A percentile compares a stretch with the other conserved stretches of the same genome.
Evolutionary conservation across 768 basidiomycete genomes (phyloP).

Genomic region (Bullera alba): DNA sequence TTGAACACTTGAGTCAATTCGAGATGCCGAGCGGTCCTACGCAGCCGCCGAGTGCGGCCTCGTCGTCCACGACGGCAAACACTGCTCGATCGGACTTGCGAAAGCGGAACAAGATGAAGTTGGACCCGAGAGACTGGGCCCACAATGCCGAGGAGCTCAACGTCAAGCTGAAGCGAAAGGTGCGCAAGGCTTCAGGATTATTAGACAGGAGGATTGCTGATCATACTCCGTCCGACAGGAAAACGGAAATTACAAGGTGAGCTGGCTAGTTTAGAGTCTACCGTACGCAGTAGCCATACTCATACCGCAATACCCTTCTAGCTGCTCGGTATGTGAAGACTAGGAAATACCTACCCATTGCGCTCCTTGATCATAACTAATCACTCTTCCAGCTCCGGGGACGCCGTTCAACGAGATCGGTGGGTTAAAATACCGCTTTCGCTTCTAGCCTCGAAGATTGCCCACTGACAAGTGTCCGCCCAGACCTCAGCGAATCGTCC

Average conservation of each 20-base stretch:
- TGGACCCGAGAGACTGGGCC: no score
- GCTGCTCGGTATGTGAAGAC: conserved; percentile 18
- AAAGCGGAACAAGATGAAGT: no score
- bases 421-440: conserved; percentile 1
- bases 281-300: neutral
- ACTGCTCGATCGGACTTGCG: no score
- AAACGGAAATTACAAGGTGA: conserved; percentile 29
- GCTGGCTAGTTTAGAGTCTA: neutral
- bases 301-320: conserved; percentile 8
- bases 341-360: neutral
- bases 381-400: conserved; percentile 32
- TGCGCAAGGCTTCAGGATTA: conserved; percentile 2
- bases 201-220: neutral
- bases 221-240: conserved; percentile 5
- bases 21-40: no score
- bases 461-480: neutral
- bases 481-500: conserved; percentile 29
- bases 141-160: conserved; percentile 22
- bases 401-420: conserved; percentile 43
- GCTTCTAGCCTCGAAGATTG: neutral
- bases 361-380: neutral
- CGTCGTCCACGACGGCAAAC: no score
- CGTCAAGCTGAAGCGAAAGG: conserved; percentile 31
- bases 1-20: no score
- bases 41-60: no score